Percentiles rank a stretch among this genome's conserved stretches.
Conservation (phyloP, 371 early-diverging fungal species). For the Fennellomyces sp. region DNA sequence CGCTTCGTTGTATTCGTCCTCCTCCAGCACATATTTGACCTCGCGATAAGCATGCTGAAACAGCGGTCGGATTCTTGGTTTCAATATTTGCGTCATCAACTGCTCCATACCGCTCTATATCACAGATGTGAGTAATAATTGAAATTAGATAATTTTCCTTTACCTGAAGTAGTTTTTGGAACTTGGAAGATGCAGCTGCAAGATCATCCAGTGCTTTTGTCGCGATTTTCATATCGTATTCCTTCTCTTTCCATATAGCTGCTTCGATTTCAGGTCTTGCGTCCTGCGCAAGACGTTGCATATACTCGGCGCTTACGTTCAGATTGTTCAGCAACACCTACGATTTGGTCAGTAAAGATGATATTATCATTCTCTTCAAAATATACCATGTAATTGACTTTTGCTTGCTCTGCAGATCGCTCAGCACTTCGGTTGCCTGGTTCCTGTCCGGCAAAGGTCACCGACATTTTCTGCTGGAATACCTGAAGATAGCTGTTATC, state of each 20-base stretch:
- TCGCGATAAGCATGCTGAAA: slow-evolving; percentile 83
- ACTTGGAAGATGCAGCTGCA: slow-evolving; percentile 59
- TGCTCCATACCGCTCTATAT: slow-evolving; percentile 78
- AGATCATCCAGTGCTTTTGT: slow-evolving; percentile 52
- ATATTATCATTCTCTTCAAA: background rate
- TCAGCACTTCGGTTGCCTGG: slow-evolving; percentile 24
- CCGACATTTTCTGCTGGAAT: slow-evolving; percentile 63
- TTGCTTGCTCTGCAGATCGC: slow-evolving; percentile 48
- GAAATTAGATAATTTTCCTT: slow-evolving; percentile 2
- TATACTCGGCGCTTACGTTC: slow-evolving; percentile 78
- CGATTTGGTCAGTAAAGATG: background rate
- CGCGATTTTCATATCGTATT: slow-evolving; percentile 55
- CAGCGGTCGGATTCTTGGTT: slow-evolving; percentile 77
- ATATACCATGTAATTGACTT: slow-evolving; percentile 66
- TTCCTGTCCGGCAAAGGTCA: slow-evolving; percentile 56
- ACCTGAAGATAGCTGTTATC: slow-evolving; percentile 68
- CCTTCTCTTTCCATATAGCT: slow-evolving; percentile 43
- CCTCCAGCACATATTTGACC: slow-evolving; percentile 85
- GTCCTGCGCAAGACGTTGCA: slow-evolving; percentile 67
- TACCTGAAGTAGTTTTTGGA: slow-evolving; percentile 68
- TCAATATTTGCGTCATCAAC: slow-evolving; percentile 75
- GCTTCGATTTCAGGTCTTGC: slow-evolving; percentile 55
- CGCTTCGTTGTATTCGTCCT: slow-evolving; percentile 89
- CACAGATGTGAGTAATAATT: slow-evolving; percentile 6
- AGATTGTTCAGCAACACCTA: slow-evolving; percentile 81